phyloP scores from a whole-genome alignment of 2,329 filamentous ascomycete species.

The Annulohypoxylon truncatum region DNA sequence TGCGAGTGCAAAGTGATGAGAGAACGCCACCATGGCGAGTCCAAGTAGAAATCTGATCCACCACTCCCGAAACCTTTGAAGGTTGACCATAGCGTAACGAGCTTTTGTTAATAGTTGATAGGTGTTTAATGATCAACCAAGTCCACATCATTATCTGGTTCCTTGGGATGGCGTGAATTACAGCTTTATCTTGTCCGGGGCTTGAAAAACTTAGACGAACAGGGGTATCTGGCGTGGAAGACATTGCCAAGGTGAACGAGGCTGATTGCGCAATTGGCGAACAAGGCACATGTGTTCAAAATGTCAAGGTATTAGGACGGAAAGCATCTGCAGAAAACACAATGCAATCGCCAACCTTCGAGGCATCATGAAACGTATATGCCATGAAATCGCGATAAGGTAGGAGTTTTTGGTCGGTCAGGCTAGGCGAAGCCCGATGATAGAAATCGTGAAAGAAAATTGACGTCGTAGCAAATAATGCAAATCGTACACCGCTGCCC shows the following conservation, averaged over 20 bases:
- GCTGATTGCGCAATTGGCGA: slow-evolving; percentile 17
- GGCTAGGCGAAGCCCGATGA: slow-evolving; percentile 34
- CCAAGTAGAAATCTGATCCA: slow-evolving; percentile 37
- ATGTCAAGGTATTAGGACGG: slow-evolving; percentile 23
- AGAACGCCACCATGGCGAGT: slow-evolving; percentile 35
- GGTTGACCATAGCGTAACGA: slow-evolving; percentile 19
- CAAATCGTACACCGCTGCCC: slow-evolving; percentile 41
- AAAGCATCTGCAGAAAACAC: slow-evolving; percentile 24
- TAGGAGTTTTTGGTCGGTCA: slow-evolving; percentile 32
- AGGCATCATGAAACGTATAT: slow-evolving; percentile 40
- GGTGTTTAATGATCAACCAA: neutral
- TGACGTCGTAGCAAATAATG: slow-evolving; percentile 42
- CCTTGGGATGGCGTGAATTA: neutral
- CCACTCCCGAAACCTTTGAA: slow-evolving; percentile 28
- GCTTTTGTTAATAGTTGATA: neutral
- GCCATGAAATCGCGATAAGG: slow-evolving; percentile 38
- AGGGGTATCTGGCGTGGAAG: slow-evolving; percentile 43
- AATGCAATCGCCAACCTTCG: slow-evolving; percentile 28
- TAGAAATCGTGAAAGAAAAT: slow-evolving; percentile 46
- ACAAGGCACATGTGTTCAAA: slow-evolving; percentile 20
- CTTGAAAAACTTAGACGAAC: slow-evolving; percentile 17
- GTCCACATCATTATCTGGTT: neutral
- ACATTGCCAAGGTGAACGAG: slow-evolving; percentile 29
- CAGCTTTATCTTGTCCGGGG: neutral
- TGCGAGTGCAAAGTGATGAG: slow-evolving; percentile 32